Conservation (phyloP, 2,329 filamentous ascomycete genomes). For the Fusarium vanettenii region DNA sequence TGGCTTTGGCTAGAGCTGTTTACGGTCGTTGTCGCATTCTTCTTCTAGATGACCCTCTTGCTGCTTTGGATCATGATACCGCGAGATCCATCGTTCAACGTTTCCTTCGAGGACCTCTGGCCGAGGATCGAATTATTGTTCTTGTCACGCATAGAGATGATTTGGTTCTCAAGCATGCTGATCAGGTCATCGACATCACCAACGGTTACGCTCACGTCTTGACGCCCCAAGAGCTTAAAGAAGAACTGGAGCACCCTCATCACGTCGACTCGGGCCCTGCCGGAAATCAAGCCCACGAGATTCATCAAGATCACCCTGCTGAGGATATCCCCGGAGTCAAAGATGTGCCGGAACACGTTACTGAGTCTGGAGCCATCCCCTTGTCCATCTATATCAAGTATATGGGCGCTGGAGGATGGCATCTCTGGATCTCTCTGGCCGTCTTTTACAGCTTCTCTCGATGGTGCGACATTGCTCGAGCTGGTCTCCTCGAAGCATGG, state of each 20-base stretch:
- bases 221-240: constrained; percentile 57
- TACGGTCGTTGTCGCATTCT: constrained; percentile 69
- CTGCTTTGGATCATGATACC: constrained; percentile 72
- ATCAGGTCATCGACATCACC: constrained; percentile 77
- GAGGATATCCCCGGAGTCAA: constrained; percentile 33
- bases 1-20: constrained; percentile 71
- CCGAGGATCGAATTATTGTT: constrained; percentile 76
- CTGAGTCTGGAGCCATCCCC: constrained; percentile 76
- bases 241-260: constrained; percentile 53
- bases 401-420: constrained; percentile 80
- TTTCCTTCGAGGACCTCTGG: constrained; percentile 69
- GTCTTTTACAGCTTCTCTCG: constrained; percentile 73
- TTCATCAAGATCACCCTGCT: constrained; percentile 48
- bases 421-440: constrained; percentile 77
- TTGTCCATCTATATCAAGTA: constrained; percentile 85
- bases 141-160: constrained; percentile 86
- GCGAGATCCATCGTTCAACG: constrained; percentile 71
- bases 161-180: constrained; percentile 77
- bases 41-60: constrained; percentile 72
- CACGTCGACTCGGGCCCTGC: constrained; percentile 38
- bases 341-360: constrained; percentile 48
- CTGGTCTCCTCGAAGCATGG: constrained; percentile 89
- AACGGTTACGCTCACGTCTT: constrained; percentile 67
- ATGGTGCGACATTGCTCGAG: constrained; percentile 71
- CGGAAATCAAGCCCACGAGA: constrained; percentile 34